A percentile compares a stretch with the other conserved stretches of the same genome.
Conservation (phyloP, 306 rosid species). For the Crotalaria pallida region DNA sequence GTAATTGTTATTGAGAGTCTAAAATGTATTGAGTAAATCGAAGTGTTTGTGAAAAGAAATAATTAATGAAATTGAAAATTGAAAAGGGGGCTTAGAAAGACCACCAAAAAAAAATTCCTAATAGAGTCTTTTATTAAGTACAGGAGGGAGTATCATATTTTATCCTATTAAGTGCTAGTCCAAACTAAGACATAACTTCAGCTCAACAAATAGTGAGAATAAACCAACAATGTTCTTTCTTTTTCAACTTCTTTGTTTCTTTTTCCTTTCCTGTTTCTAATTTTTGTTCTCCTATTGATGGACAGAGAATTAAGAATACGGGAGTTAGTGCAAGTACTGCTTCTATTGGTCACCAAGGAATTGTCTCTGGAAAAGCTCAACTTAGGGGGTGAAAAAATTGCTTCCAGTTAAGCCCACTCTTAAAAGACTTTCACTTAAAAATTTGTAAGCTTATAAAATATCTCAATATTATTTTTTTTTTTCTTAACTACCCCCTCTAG, state of each 20-base stretch:
- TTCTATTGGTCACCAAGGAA: slow-evolving; percentile 53
- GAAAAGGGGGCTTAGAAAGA: no score
- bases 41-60: no score
- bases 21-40: no score
- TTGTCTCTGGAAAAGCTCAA: slow-evolving; percentile 60
- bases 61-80: no score
- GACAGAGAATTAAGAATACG: slow-evolving; percentile 71
- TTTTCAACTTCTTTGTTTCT: neutral
- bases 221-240: neutral
- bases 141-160: neutral
- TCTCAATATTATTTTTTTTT: neutral
- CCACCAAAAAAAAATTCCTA: no score
- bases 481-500: slow-evolving; percentile 5
- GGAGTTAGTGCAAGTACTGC: slow-evolving; percentile 61
- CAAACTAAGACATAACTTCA: slow-evolving; percentile 2
- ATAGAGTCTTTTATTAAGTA: no score
- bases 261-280: neutral
- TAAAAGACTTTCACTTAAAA: neutral
- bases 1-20: no score
- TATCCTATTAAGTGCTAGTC: neutral
- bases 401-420: slow-evolving; percentile 23
- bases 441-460: slow-evolving; percentile 9
- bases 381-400: slow-evolving; percentile 37
- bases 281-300: slow-evolving; percentile 20
- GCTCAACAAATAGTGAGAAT: neutral